Evolutionary conservation across 176 grass and related monocot genomes (phyloP), one percentile per base, ranked within the genome.

Genomic region (Avena atlantica): DNA sequence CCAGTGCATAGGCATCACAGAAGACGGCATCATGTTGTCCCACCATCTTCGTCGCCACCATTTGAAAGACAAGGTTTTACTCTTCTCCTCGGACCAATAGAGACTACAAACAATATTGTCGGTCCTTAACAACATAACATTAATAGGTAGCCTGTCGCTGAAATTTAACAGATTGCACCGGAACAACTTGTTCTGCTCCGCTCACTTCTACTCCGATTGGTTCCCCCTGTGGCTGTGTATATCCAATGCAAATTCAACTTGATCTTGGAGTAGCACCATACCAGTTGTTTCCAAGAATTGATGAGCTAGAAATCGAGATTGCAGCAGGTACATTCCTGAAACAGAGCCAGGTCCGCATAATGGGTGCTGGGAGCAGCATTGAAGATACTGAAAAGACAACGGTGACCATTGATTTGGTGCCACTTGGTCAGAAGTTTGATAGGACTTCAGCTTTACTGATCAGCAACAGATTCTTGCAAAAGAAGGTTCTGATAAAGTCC

Each of bases 211-310:
- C 91, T 25, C 93, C 93, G 89, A 91, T 95, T 2, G 93, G 93
- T 66, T 95, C 93, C n/a, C 93, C 93, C 16, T 95, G 93, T 91
- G 93, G 93, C 14, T 93, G 93, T 73, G 93, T 95, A 74, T 91
- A 93, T 75, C 89, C 91, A 49, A 95, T 95, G 91, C 89, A 93
- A 93, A 90, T 95, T 80, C 84, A 89, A 24, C 74, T 95, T 45
- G 87, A 93, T 71, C 84, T 95, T 86, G 91, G 78, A 19, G 87
- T 95, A 34, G 91, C 91, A 81, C 89, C 93, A 34, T 95, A 86
- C 85, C 84, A 91, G 64, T 49, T 95, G 68, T 95, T 95, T 61
- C 89, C 94, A 58, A 87, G 91, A 80, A 89, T 93, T 11, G 89
- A 81, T 68, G 94, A 95, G 60, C 88, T 95, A 53, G 94, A 95